Conservation (phyloP, 2,329 filamentous ascomycete genomes). For the Tolypocladium paradoxum region DNA sequence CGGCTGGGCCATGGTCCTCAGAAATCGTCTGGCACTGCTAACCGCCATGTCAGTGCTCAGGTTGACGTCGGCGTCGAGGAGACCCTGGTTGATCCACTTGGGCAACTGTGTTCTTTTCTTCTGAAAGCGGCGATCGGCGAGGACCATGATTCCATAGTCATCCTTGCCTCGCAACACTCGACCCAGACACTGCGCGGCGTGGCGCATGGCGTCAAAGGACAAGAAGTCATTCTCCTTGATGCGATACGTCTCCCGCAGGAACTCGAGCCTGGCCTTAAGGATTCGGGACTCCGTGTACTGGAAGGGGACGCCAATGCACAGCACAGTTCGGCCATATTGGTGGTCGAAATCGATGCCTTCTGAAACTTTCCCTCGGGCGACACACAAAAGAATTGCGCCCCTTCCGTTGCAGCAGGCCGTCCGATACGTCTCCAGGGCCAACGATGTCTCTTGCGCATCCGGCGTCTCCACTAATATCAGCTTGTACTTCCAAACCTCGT, state of each 20-base stretch:
- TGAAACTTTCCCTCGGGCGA: slow-evolving; percentile 92
- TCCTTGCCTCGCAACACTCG: slow-evolving; percentile 93
- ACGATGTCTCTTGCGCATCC: slow-evolving; percentile 90
- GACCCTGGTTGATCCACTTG: slow-evolving; percentile 89
- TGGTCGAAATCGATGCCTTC: slow-evolving; percentile 99
- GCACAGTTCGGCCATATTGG: slow-evolving; percentile 89
- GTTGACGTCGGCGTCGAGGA: slow-evolving; percentile 77
- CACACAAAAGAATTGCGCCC: slow-evolving; percentile 84
- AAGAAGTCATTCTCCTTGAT: slow-evolving; percentile 96
- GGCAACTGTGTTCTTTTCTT: slow-evolving; percentile 86
- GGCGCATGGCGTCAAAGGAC: slow-evolving; percentile 98
- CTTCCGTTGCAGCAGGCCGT: slow-evolving; percentile 96
- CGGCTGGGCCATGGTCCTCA: slow-evolving; percentile 85
- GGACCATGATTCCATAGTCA: slow-evolving; percentile 99
- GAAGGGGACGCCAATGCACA: slow-evolving; percentile 95
- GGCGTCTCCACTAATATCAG: slow-evolving; percentile 96
- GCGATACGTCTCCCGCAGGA: slow-evolving; percentile 91
- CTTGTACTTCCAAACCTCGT: slow-evolving; percentile 99
- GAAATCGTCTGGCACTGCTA: slow-evolving; percentile 76
- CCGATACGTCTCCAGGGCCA: slow-evolving; percentile 91
- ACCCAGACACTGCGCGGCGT: slow-evolving; percentile 90
- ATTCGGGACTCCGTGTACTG: slow-evolving; percentile 98
- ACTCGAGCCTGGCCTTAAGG: slow-evolving; percentile 88
- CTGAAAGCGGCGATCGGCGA: slow-evolving; percentile 86
- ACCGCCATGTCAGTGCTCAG: slow-evolving; percentile 94